Evolutionary conservation across 345 rosid genomes (phyloP).

Genomic region (Hypericum perforatum): DNA sequence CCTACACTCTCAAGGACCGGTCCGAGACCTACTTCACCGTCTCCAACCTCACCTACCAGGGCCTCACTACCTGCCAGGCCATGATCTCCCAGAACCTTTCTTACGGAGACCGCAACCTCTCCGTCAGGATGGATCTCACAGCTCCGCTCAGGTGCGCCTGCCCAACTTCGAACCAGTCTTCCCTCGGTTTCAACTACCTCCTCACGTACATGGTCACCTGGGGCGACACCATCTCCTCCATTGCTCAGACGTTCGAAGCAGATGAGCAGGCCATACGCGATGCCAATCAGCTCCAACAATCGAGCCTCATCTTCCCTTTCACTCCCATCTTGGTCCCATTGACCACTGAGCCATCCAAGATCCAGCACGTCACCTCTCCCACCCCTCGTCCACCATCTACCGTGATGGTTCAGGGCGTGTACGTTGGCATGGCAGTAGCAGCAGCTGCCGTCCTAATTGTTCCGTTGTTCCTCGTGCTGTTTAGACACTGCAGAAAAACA

Average conservation of each 20-base stretch:
- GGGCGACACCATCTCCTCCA: constrained; percentile 6
- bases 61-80: constrained; percentile 24
- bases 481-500: constrained; percentile 20
- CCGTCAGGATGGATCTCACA: neutral
- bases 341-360: constrained; percentile 25
- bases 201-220: constrained; percentile 12
- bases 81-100: constrained; percentile 10
- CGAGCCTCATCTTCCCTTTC: constrained; percentile 2
- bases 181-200: constrained; percentile 9
- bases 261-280: neutral
- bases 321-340: constrained; percentile 22
- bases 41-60: constrained; percentile 22
- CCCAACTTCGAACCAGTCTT: constrained; percentile 16
- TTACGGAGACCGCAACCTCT: neutral
- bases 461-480: too few relatives aligned
- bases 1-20: neutral
- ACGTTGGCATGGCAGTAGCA: too few relatives aligned
- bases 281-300: constrained; percentile 10
- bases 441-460: too few relatives aligned
- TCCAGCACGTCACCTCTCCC: constrained; percentile 13
- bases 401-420: too few relatives aligned
- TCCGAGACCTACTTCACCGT: neutral
- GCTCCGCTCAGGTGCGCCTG: constrained; percentile 26
- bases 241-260: constrained; percentile 7
- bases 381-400: constrained; percentile 30